Percentiles rank a stretch among this genome's conserved stretches.
Evolutionary conservation across 305 asterid species (phyloP).

Genomic region (Rubia tinctorum): DNA sequence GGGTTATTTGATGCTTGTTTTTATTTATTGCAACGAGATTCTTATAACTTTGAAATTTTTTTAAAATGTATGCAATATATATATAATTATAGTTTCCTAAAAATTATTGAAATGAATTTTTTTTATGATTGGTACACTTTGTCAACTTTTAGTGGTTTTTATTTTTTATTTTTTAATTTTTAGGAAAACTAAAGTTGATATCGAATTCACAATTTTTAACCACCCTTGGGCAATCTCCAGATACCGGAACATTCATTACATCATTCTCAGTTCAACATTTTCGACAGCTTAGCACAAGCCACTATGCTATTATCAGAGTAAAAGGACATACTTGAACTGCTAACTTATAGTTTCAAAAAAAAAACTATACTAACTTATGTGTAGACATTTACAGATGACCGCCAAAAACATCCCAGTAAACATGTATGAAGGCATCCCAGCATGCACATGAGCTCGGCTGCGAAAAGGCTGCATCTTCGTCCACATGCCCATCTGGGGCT

Average conservation of each 20-base stretch:
- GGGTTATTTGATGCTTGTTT: no score
- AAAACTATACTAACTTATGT: background rate
- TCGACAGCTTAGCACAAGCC: background rate
- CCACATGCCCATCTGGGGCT: background rate
- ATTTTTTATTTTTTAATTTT: no score
- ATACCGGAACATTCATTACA: background rate
- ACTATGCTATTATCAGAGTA: background rate
- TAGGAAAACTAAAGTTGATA: no score
- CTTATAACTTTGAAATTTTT: no score
- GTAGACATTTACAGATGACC: background rate
- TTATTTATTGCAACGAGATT: no score
- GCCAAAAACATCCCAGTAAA: background rate
- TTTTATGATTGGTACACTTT: no score
- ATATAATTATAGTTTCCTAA: no score
- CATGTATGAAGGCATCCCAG: background rate
- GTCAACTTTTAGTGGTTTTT: no score
- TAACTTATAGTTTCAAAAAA: background rate
- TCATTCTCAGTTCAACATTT: background rate
- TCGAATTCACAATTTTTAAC: background rate
- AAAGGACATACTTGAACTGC: background rate
- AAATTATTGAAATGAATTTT: no score
- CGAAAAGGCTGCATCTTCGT: background rate
- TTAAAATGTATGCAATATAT: no score
- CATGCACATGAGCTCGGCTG: background rate
- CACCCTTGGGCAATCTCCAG: background rate